These are phyloP conservation scores for Cladorrhinum samala DNA, from an alignment of 495 filamentous ascomycete species.

Conservation along the genomic window DNA sequence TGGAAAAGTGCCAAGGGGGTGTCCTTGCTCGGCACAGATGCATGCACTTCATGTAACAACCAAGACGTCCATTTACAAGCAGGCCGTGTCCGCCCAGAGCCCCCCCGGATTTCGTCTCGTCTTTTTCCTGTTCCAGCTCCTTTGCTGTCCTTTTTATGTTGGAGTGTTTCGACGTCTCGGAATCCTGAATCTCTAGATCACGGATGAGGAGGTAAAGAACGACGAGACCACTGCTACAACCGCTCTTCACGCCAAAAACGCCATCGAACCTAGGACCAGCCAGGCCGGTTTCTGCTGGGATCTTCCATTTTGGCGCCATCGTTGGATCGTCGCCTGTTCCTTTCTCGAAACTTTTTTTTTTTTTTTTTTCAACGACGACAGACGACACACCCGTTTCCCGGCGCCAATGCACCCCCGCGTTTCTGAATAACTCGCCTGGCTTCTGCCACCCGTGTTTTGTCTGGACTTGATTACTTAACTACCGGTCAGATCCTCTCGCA, in stretches of 20 bases:
- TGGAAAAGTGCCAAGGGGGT: conserved; percentile 1
- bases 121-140: conserved; percentile 1
- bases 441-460: conserved; percentile 9
- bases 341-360: background rate
- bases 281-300: conserved; percentile 13
- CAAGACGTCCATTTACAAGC: conserved; percentile 10
- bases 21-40: conserved; percentile 1
- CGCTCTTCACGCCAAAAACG: conserved; percentile 10
- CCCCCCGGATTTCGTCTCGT: background rate
- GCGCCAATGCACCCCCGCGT: background rate
- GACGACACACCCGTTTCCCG: background rate
- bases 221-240: conserved; percentile 1
- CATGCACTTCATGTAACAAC: conserved; percentile 12
- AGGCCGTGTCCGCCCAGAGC: conserved; percentile 1
- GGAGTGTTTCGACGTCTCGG: conserved; percentile 15
- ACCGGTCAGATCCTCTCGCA: conserved; percentile 13
- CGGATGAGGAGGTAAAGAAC: background rate
- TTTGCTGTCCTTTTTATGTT: background rate
- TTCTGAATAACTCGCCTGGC: conserved; percentile 1
- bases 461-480: conserved; percentile 17
- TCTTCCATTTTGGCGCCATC: conserved; percentile 7
- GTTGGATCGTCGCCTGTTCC: background rate
- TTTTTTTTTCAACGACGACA: conserved; percentile 2
- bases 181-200: conserved; percentile 2
- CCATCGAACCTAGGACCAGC: conserved; percentile 6